Conservation (phyloP, 1,139 yeast genomes). For the Magnusiomyces fungicola region DNA sequence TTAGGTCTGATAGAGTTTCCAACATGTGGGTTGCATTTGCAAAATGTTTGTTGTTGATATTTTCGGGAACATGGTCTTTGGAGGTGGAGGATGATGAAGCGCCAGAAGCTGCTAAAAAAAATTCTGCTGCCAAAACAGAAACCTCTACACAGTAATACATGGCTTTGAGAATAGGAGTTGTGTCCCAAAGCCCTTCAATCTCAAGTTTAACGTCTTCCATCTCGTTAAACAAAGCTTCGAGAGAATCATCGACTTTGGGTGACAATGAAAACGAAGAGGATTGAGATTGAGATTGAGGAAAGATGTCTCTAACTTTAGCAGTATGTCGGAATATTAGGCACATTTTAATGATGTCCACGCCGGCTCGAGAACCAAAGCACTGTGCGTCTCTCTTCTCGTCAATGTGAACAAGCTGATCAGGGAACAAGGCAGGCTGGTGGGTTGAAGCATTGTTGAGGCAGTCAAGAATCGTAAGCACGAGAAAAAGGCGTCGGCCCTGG, state of each 20-base stretch:
- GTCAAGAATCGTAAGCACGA: slow-evolving; percentile 30
- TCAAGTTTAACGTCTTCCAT: slow-evolving; percentile 17
- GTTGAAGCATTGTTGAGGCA: slow-evolving; percentile 24
- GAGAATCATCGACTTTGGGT: slow-evolving; percentile 3
- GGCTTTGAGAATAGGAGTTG: slow-evolving; percentile 27
- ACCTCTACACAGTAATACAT: slow-evolving; percentile 24
- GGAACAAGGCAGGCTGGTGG: slow-evolving; percentile 22
- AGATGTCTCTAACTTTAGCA: neutral
- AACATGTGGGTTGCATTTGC: slow-evolving; percentile 9
- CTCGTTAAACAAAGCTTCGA: slow-evolving; percentile 8
- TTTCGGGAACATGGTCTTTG: too few species aligned
- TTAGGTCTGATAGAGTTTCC: slow-evolving; percentile 14
- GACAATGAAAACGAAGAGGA: too few species aligned
- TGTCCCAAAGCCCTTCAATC: slow-evolving; percentile 26
- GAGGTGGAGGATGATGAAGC: slow-evolving; percentile 7
- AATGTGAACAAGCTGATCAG: slow-evolving; percentile 18
- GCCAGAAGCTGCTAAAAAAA: neutral
- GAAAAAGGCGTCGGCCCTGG: slow-evolving; percentile 25
- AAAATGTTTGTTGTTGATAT: slow-evolving; percentile 4
- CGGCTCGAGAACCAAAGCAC: slow-evolving; percentile 20
- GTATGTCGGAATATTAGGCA: slow-evolving; percentile 20
- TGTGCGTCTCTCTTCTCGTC: slow-evolving; percentile 19
- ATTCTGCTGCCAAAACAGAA: neutral
- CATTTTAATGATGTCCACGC: slow-evolving; percentile 23
- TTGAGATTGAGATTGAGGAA: neutral